A percentile compares a stretch with the other conserved stretches of the same genome.
Evolutionary conservation across 768 basidiomycete genomes (phyloP).

Genomic region (Suillus plorans): DNA sequence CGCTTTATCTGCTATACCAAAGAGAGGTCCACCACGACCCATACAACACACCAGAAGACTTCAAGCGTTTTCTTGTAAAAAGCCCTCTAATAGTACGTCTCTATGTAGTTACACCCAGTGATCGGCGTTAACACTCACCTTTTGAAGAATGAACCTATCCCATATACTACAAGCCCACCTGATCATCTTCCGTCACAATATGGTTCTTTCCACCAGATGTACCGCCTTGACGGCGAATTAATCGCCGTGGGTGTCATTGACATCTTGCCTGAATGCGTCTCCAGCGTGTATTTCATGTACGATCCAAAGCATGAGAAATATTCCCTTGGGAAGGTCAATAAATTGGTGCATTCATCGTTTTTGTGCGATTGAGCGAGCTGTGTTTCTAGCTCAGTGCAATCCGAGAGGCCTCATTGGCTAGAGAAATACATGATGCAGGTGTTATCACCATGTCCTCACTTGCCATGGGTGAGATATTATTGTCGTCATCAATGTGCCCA

Average conservation of each 20-base stretch:
- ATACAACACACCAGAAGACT: constrained; percentile 48
- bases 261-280: constrained; percentile 84
- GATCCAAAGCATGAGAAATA: constrained; percentile 65
- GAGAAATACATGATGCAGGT: constrained; percentile 75
- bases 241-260: constrained; percentile 89
- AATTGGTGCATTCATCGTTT: background rate
- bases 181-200: constrained; percentile 69
- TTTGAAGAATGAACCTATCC: constrained; percentile 57
- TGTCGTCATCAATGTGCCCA: background rate
- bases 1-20: constrained; percentile 78
- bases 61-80: constrained; percentile 76
- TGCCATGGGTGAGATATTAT: constrained; percentile 74
- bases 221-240: constrained; percentile 76
- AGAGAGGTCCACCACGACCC: constrained; percentile 71
- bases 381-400: constrained; percentile 75
- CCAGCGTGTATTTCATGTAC: constrained; percentile 89
- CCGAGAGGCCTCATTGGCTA: constrained; percentile 72
- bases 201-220: constrained; percentile 93
- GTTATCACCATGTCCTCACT: constrained; percentile 59
- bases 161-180: constrained; percentile 50
- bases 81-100: constrained; percentile 67
- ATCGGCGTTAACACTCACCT: constrained; percentile 1
- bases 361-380: background rate
- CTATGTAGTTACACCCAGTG: background rate
- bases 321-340: constrained; percentile 76